Base-by-base conservation (phyloP, 768 basidiomycete genomes). In the Stropharia rugosoannulata region DNA sequence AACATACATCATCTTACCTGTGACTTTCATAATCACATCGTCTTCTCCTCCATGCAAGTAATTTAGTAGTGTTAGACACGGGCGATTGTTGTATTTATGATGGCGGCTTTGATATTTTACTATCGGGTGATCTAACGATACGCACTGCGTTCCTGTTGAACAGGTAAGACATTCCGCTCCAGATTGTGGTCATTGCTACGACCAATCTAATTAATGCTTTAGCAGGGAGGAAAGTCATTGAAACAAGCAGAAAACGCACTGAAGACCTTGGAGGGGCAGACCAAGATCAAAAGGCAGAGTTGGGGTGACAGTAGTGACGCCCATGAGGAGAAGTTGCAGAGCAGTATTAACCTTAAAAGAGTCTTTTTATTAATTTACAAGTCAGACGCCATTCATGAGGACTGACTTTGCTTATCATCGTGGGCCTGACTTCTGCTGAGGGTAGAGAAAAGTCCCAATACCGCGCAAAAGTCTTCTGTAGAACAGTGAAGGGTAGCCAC, bases 391-490 rank as follows among this genome's bases (percentile, higher is more conserved):
- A 15, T 36, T 22, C 9, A 15, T 15, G 45, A 27, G 15, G 12
- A 49, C 61, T 12, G 39, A 89, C 92, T 78, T 96, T 98, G 78
- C 93, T 96, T 49, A 99, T 95, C n/a, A 71, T 72, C 10, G 97
- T 98, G 0, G 96, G 96, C 29, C 84, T 84, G 11, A 98, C 94
- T 71, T 97, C 95, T 1, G 94, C 96, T 1, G 95, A 96, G 1
- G 97, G 94, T 49, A 97, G 85, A 9, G 91, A 90, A 59, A 97
- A 93, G 68, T 98, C 92, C 92, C 95, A 99, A 72, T 98, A 99
- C 35, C 97, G 84, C 22, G 75, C 68, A 66, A 93, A 89, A 0
- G 95, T 97, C 93, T 93, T 92, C 90, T 95, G 69, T 44, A 52
- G 58, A 36, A 44, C 25, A 42, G 15, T 35, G 36, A 42, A 18